Evolutionary conservation across 257 asterid species (phyloP).

Genomic region (Solanum bukasovii): DNA sequence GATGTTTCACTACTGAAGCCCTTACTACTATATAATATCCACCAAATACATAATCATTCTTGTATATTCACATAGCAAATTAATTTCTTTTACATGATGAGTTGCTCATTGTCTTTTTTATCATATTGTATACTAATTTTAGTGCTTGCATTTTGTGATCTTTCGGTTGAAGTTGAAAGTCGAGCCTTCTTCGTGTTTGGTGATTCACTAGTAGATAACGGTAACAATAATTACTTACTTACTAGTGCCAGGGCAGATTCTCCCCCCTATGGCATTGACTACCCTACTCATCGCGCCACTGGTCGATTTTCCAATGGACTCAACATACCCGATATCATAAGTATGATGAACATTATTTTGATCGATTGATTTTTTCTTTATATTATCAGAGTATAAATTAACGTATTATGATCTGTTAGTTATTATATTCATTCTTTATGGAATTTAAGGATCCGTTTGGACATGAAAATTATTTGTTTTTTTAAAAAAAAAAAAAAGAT

Average conservation of each 20-base stretch:
- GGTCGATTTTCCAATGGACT: constrained; percentile 94
- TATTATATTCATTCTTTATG: not conserved
- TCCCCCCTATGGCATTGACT: constrained; percentile 86
- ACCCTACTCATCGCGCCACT: constrained; percentile 57
- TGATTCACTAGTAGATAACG: constrained; percentile 79
- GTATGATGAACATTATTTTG: constrained; percentile 11
- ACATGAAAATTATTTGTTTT: too few species aligned
- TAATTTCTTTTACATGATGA: constrained; percentile 19
- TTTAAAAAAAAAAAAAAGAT: too few species aligned
- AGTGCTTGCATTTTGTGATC: constrained; percentile 10
- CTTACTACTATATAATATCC: not conserved
- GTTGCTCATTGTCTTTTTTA: constrained; percentile 9
- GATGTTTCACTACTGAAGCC: not conserved
- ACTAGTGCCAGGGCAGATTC: constrained; percentile 80
- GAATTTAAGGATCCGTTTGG: not conserved
- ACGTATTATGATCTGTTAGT: not conserved
- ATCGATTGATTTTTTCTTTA: not conserved
- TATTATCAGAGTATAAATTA: not conserved
- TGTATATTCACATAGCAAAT: not conserved
- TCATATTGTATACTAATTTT: constrained; percentile 3
- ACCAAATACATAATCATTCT: not conserved
- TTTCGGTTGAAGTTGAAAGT: constrained; percentile 17
- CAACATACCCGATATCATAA: constrained; percentile 69
- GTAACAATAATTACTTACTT: constrained; percentile 68
- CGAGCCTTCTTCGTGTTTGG: constrained; percentile 86